Percentiles rank a stretch among this genome's conserved stretches.
Conservation (phyloP, 768 basidiomycete species). For the Lactarius pseudohatsudake region DNA sequence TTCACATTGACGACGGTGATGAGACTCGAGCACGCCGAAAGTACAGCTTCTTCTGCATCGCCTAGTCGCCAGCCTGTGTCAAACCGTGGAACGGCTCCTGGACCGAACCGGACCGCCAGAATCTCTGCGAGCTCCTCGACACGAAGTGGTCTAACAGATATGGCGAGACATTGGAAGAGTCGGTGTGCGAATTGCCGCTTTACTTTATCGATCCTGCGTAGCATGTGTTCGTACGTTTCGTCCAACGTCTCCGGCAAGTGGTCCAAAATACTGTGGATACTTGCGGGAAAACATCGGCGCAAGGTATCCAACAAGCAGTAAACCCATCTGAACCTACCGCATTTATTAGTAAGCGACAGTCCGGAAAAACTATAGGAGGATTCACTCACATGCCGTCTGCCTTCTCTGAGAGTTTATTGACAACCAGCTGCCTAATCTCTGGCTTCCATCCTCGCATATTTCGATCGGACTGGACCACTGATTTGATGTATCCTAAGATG, state of each 20-base stretch:
- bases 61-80: constrained; percentile 2
- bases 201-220: background rate
- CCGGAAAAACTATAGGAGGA: too few species aligned
- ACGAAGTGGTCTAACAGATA: constrained; percentile 6
- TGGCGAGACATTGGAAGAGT: constrained; percentile 9
- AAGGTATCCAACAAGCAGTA: too few species aligned
- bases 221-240: too few species aligned
- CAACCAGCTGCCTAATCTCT: background rate
- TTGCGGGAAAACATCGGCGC: too few species aligned
- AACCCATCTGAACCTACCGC: too few species aligned
- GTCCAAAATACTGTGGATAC: too few species aligned
- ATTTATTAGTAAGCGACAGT: too few species aligned
- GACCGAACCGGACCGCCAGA: constrained; percentile 1
- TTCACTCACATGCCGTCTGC: constrained; percentile 5
- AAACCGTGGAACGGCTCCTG: background rate
- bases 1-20: background rate
- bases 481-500: too few species aligned
- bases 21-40: constrained; percentile 3
- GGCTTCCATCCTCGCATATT: background rate
- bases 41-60: background rate
- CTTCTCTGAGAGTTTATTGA: background rate
- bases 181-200: constrained; percentile 9
- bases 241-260: too few species aligned
- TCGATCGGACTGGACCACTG: too few species aligned
- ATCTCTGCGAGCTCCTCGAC: constrained; percentile 11